Evolutionary conservation across 75 land plant species (phyloP).

Genomic region (Pinus taeda): DNA sequence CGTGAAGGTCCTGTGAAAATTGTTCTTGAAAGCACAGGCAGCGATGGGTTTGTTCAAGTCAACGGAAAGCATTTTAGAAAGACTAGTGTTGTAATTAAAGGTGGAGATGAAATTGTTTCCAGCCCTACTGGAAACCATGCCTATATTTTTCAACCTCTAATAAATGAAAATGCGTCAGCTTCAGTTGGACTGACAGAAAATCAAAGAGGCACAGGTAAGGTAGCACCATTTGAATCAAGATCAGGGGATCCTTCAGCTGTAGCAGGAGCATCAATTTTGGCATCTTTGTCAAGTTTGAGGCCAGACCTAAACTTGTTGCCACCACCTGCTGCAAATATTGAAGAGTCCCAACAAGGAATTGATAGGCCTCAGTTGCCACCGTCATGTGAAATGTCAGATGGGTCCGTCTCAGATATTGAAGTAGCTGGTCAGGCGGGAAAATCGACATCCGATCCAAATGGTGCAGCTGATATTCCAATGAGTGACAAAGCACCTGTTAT

Average conservation of each 20-base stretch:
- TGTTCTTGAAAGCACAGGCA: constrained; percentile 54
- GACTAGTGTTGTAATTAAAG: constrained; percentile 20
- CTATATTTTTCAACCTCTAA: constrained; percentile 55
- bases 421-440: constrained; percentile 15
- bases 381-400: constrained; percentile 35
- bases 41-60: constrained; percentile 62
- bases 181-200: constrained; percentile 14
- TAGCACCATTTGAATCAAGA: no score
- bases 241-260: constrained; percentile 31
- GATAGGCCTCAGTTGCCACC: constrained; percentile 28
- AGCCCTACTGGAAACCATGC: constrained; percentile 47
- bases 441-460: constrained; percentile 22
- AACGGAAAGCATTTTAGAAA: constrained; percentile 42
- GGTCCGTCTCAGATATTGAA: constrained; percentile 28
- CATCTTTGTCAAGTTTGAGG: constrained; percentile 48
- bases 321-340: constrained; percentile 17
- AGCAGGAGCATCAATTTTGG: constrained; percentile 63
- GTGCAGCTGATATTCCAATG: constrained; percentile 17
- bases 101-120: constrained; percentile 76
- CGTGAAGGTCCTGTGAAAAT: constrained; percentile 30
- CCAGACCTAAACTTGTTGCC: constrained; percentile 33
- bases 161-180: constrained; percentile 22
- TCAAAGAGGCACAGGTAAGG: no score
- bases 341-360: constrained; percentile 22
- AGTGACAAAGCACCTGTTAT: constrained; percentile 13